These are phyloP conservation scores for Lentinula aciculospora DNA, from an alignment of 768 basidiomycete genomes.

Conservation along the genomic window DNA sequence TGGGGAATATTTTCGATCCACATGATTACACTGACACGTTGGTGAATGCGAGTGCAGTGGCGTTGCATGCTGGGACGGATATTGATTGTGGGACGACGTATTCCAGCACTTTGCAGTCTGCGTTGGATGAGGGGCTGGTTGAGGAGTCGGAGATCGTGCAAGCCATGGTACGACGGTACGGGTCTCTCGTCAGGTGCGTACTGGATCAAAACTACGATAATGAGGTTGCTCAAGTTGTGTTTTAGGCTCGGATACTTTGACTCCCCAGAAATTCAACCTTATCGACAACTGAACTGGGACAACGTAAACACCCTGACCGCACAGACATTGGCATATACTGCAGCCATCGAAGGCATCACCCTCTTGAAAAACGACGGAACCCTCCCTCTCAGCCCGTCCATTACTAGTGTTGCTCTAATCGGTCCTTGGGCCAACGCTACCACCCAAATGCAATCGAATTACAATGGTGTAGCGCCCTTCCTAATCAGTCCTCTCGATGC, in stretches of 20 bases:
- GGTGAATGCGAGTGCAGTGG: constrained; percentile 42
- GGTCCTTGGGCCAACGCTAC: constrained; percentile 59
- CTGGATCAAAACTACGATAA: not conserved
- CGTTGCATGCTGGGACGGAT: constrained; percentile 49
- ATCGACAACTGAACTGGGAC: constrained; percentile 41
- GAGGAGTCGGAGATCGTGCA: constrained; percentile 35
- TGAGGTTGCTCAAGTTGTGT: not conserved
- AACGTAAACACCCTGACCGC: constrained; percentile 43
- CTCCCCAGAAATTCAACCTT: constrained; percentile 41
- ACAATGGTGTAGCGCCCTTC: constrained; percentile 48
- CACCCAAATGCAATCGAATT: constrained; percentile 52
- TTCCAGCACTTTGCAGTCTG: constrained; percentile 35
- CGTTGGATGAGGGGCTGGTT: constrained; percentile 43
- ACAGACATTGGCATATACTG: constrained; percentile 42
- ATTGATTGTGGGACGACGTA: constrained; percentile 50
- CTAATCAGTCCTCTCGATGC: constrained; percentile 48
- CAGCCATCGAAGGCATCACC: constrained; percentile 49
- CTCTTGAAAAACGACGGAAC: constrained; percentile 61
- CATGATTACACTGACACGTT: constrained; percentile 42
- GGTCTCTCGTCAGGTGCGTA: constrained; percentile 46
- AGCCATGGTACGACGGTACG: constrained; percentile 42
- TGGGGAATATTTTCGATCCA: constrained; percentile 42
- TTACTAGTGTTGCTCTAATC: constrained; percentile 49
- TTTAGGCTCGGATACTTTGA: constrained; percentile 54
- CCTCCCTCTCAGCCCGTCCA: constrained; percentile 41